Conservation (phyloP, 441 rosid genomes). For the Gossypium gossypioides region DNA sequence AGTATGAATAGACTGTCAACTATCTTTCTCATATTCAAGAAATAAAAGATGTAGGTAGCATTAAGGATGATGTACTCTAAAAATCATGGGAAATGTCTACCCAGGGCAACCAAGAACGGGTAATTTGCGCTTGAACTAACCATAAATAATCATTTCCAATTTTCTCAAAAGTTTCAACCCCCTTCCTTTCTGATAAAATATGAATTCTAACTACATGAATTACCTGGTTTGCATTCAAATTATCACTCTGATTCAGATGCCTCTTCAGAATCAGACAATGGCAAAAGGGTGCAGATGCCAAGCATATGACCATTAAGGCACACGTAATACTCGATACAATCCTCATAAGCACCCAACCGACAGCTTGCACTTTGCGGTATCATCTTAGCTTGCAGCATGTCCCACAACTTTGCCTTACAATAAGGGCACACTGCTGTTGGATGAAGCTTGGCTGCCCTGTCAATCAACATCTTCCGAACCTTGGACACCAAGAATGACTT, state of each 20-base stretch:
- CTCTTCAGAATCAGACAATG: constrained; percentile 84
- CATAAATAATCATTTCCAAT: not conserved
- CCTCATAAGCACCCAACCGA: constrained; percentile 83
- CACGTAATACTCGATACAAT: constrained; percentile 75
- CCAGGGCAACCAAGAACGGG: not conserved
- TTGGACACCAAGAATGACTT: constrained; percentile 70
- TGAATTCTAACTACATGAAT: not conserved
- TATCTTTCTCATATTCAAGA: not conserved
- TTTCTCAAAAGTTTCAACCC: constrained; percentile 5
- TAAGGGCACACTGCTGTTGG: constrained; percentile 85
- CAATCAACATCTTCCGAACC: constrained; percentile 67
- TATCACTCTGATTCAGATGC: constrained; percentile 56
- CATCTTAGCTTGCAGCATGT: constrained; percentile 87
- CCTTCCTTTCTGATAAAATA: not conserved
- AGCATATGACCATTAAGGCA: constrained; percentile 92
- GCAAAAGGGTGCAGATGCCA: constrained; percentile 84
- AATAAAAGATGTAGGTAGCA: not conserved
- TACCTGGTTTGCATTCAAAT: constrained; percentile 24
- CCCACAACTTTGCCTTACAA: constrained; percentile 89
- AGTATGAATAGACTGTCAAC: not conserved
- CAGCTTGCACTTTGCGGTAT: constrained; percentile 91
- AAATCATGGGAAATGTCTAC: not conserved
- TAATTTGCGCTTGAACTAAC: not conserved
- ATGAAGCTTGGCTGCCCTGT: constrained; percentile 55
- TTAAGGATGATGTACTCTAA: not conserved